Base-by-base conservation (phyloP, 2,329 filamentous ascomycete species). In the Cadophora sp. region DNA sequence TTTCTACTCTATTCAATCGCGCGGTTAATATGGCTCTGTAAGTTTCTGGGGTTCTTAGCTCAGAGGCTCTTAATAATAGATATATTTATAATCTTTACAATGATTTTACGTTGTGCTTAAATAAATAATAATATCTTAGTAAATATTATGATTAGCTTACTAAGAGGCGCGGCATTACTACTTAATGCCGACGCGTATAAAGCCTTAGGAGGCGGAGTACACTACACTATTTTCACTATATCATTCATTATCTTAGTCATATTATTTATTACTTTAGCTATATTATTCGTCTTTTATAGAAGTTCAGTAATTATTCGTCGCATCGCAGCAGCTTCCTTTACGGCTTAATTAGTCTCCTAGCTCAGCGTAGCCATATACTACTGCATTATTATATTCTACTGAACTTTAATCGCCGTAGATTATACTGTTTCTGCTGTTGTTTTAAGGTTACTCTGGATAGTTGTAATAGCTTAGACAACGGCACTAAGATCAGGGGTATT, bases 91-190 rank as follows among this genome's bases (percentile, higher is more conserved):
- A 70, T 72, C 31, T 73, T 72, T 40, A 69, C 63, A 14, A 72
- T 69, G 63, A 72, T 72, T 62, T 71, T 69, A 72, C 69, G 68
- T 66, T 69, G 62, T 61, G 64, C 70, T 60, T 72, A 43, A 40
- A 72, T 70, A n/a, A 70, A 60, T 27, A 31, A 66, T 50, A 51
- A 55, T 48, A 61, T 70, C 34, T 70, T 51, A 37, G 66, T 69
- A 65, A 62, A 70, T 66, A 71, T 68, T 68, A 56, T 71, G 31
- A 68, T 69, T 71, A 51, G 69, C 65, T 46, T 70, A 46, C 66
- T 68, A 68, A 68, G 31, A 59, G 34, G 66, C 5, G 53, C 29
- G 7, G 53, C n/a, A 64, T 68, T 68, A 48, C 51, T 62, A 48
- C 40, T 62, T n/a, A 63, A 46, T 40, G 16, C 51, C 26, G 26